A percentile compares a stretch with the other conserved stretches of the same genome.
These are phyloP conservation scores for Sclerotinia sclerotiorum DNA, from an alignment of 2,329 filamentous ascomycete genomes.

Conservation along the genomic window DNA sequence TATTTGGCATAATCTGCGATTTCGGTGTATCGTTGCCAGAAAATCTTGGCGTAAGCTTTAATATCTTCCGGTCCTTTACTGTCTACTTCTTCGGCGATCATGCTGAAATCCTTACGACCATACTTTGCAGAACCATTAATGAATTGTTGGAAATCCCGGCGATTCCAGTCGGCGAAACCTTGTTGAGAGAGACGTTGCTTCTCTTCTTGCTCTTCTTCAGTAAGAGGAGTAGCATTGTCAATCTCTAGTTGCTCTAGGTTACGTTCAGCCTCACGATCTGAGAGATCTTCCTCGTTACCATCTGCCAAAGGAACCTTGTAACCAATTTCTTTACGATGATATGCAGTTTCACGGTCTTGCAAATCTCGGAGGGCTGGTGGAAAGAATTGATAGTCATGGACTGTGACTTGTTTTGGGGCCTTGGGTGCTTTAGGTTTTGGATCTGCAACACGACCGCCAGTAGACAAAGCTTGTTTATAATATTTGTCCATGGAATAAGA, in stretches of 20 bases:
- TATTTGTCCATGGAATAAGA: constrained; percentile 99
- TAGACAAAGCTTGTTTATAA: constrained; percentile 86
- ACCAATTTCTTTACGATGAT: constrained; percentile 91
- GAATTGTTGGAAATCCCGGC: constrained; percentile 97
- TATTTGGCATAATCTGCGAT: constrained; percentile 88
- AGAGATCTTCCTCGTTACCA: constrained; percentile 81
- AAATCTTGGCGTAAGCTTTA: constrained; percentile 87
- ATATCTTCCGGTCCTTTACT: constrained; percentile 85
- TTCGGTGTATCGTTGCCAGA: constrained; percentile 93
- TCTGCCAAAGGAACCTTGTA: constrained; percentile 92
- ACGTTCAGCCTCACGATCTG: constrained; percentile 83
- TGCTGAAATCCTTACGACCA: constrained; percentile 80
- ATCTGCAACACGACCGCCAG: constrained; percentile 74
- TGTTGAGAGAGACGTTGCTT: constrained; percentile 79
- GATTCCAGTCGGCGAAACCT: constrained; percentile 94
- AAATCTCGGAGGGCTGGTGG: constrained; percentile 79
- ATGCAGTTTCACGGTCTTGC: constrained; percentile 95
- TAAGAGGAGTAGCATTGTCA: constrained; percentile 83
- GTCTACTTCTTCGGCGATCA: constrained; percentile 86
- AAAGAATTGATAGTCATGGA: constrained; percentile 98
- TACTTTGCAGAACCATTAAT: constrained; percentile 93
- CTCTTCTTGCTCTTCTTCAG: constrained; percentile 83
- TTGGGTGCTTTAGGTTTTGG: constrained; percentile 94
- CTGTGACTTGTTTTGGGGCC: constrained; percentile 85
- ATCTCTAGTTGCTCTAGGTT: constrained; percentile 88